These are phyloP conservation scores for Zymoseptoria ardabiliae DNA, from an alignment of 2,329 filamentous ascomycete species.

Conservation along the genomic window DNA sequence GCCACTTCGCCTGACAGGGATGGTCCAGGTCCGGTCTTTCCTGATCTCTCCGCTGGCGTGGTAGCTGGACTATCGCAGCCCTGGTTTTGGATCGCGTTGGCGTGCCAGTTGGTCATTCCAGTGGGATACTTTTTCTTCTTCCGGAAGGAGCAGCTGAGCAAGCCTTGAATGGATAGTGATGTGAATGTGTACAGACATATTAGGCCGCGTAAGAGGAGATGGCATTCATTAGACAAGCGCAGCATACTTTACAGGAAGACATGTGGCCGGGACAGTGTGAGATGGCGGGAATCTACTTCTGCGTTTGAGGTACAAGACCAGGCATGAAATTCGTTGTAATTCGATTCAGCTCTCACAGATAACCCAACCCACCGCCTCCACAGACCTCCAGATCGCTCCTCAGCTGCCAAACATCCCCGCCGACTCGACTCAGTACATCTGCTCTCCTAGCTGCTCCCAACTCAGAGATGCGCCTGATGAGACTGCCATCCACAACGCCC, in stretches of 20 bases:
- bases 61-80: slow-evolving; percentile 17
- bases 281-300: too few relatives aligned
- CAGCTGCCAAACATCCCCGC: slow-evolving; percentile 59
- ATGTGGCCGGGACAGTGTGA: too few relatives aligned
- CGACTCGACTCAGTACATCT: slow-evolving; percentile 69
- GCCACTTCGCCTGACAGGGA: slow-evolving; percentile 52
- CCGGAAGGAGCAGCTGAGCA: slow-evolving; percentile 13
- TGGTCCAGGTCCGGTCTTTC: slow-evolving; percentile 54
- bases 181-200: not conserved
- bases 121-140: slow-evolving; percentile 14
- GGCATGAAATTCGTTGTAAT: not conserved
- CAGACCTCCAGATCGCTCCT: slow-evolving; percentile 62
- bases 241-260: not conserved
- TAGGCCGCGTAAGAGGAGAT: not conserved
- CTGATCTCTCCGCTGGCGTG: slow-evolving; percentile 47
- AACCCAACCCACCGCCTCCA: slow-evolving; percentile 56
- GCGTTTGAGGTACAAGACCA: not conserved
- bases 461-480: slow-evolving; percentile 69
- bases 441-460: slow-evolving; percentile 61
- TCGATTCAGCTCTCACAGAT: slow-evolving; percentile 11
- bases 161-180: slow-evolving; percentile 1
- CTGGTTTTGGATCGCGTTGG: slow-evolving; percentile 13
- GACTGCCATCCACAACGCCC: slow-evolving; percentile 68
- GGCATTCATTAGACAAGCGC: not conserved
- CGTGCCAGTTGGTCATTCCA: slow-evolving; percentile 8